These are phyloP conservation scores for Fistulifera solaris DNA, from an alignment of 108 stramenopile species.

Conservation along the genomic window DNA sequence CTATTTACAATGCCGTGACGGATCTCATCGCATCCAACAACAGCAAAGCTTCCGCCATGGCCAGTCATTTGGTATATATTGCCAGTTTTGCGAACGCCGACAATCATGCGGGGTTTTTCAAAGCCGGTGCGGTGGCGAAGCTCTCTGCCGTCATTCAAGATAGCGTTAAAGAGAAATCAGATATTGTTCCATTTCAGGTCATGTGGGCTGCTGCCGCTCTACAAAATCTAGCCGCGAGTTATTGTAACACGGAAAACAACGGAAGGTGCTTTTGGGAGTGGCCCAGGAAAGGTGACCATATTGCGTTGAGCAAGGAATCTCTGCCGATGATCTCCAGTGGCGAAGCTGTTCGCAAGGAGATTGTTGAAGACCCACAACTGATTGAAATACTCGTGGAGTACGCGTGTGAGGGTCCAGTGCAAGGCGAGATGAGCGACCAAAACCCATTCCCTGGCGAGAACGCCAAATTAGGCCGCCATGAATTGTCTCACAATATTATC, in stretches of 20 bases:
- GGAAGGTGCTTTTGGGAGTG: slow-evolving; percentile 23
- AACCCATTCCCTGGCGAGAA: slow-evolving; percentile 3
- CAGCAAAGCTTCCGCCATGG: not conserved
- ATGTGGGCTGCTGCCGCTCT: slow-evolving; percentile 28
- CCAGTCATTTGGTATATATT: slow-evolving; percentile 10
- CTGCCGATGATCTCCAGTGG: slow-evolving; percentile 4
- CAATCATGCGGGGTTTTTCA: slow-evolving; percentile 12
- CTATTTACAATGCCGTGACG: not conserved
- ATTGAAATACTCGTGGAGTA: slow-evolving; percentile 3
- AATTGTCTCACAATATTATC: slow-evolving; percentile 1
- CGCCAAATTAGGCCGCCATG: slow-evolving; percentile 1
- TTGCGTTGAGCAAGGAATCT: not conserved
- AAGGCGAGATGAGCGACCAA: slow-evolving; percentile 2
- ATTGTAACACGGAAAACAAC: slow-evolving; percentile 15
- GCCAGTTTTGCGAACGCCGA: slow-evolving; percentile 9
- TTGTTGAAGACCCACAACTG: slow-evolving; percentile 8
- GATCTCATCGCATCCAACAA: slow-evolving; percentile 1
- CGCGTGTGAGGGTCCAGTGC: slow-evolving; percentile 7
- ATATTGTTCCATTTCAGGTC: slow-evolving; percentile 1
- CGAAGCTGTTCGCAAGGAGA: not conserved
- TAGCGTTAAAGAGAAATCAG: not conserved
- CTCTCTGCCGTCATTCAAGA: slow-evolving; percentile 2
- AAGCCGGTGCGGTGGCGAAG: slow-evolving; percentile 8
- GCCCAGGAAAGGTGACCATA: slow-evolving; percentile 4
- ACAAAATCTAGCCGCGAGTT: slow-evolving; percentile 22